Evolutionary conservation across 495 filamentous ascomycete species (phyloP), one percentile per base, ranked within the genome.

Genomic region (Penicillium canariense): DNA sequence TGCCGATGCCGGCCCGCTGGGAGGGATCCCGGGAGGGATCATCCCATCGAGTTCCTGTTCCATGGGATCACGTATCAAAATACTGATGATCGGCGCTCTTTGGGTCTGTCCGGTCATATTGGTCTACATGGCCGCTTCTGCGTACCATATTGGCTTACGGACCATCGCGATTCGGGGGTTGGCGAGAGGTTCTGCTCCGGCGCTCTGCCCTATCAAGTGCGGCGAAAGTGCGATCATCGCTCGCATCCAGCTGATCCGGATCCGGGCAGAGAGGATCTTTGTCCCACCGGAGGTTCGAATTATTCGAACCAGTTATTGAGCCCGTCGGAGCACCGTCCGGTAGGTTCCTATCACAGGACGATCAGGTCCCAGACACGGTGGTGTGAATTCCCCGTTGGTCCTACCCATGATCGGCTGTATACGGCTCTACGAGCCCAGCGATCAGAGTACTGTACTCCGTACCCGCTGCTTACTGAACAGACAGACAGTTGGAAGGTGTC

Each of bases 301-400:
- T 40, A 3, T 40, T 40, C 38, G 14, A 36, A 55, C 35, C 51
- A 38, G 32, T 36, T 26, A 6, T 45, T 51, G 34, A 42, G 17
- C 20, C 42, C 47, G 52, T 57, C 54, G 49, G 55, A 52, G 34
- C 17, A 53, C 47, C 48, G 56, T 40, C 48, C 56, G 48, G 17
- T 15, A 40, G 38, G 20, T 40, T 40, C 11, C 38, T 23, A 40
- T 40, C 18, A 20, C 38, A 40, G 20, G 38, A 18, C 15, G 35
- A 40, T 40, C 38, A 8, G 38, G 7, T 11, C 20, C 10, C 5
- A 23, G 18, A 40, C 20, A 40, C 20, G 18, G 20, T 10, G 11
- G 38, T 40, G 18, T 40, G 38, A 40, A 40, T 22, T 4, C 8
- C 11, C 38, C 18, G 38, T 40, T 40, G 38, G 38, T 40, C 38